Conservation (phyloP, 768 basidiomycete genomes). For the Tulasnella sp. region DNA sequence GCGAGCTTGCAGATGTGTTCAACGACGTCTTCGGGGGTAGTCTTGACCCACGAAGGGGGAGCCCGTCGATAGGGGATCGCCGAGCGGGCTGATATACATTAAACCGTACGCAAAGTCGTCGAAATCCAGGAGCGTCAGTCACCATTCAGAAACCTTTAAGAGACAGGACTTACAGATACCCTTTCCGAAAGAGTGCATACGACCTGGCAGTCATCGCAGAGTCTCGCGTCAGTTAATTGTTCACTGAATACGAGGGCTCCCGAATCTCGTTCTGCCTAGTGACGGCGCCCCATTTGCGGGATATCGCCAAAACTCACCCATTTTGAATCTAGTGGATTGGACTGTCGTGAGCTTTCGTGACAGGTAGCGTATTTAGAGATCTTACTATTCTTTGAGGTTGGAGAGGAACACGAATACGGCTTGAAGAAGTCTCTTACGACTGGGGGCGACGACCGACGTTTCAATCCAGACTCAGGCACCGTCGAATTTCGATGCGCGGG, state of each 20-base stretch:
- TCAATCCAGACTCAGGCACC: no score
- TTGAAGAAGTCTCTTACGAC: no score
- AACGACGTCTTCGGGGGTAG: slow-evolving; percentile 84
- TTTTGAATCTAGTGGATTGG: not conserved
- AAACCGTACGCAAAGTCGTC: no score
- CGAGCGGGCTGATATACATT: slow-evolving; percentile 54
- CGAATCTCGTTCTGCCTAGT: not conserved
- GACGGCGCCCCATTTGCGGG: not conserved
- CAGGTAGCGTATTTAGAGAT: not conserved
- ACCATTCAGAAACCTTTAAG: not conserved
- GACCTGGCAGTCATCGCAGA: slow-evolving; percentile 36
- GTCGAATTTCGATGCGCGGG: no score
- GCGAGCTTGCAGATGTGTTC: slow-evolving; percentile 97
- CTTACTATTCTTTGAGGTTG: not conserved
- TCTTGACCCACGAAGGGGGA: slow-evolving; percentile 94
- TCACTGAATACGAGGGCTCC: slow-evolving; percentile 11
- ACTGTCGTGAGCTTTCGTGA: not conserved
- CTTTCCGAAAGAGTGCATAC: slow-evolving; percentile 99
- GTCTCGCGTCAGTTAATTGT: slow-evolving; percentile 7
- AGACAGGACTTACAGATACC: slow-evolving; percentile 71
- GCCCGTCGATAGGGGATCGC: slow-evolving; percentile 95
- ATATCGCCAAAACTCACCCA: slow-evolving; percentile 5
- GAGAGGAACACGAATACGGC: not conserved
- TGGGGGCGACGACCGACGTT: no score
- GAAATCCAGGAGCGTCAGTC: not conserved